phyloP scores from a whole-genome alignment of 2,329 filamentous ascomycete species.

The Pseudopithomyces chartarum region DNA sequence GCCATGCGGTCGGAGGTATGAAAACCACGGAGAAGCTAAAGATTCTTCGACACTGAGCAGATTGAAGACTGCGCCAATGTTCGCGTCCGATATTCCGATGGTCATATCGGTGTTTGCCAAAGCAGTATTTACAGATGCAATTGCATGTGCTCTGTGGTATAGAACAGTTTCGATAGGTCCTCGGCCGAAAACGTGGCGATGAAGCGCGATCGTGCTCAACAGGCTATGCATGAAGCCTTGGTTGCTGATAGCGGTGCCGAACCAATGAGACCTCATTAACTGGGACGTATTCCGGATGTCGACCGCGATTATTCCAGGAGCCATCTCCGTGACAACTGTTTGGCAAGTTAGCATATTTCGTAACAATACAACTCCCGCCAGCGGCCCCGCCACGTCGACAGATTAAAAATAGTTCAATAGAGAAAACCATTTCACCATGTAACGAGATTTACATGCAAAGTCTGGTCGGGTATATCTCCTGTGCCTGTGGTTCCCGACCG shows the following conservation, averaged over 20 bases:
- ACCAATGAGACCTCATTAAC: conserved; percentile 44
- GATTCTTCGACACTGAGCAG: conserved; percentile 43
- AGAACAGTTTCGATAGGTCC: conserved; percentile 37
- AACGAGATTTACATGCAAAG: neutral
- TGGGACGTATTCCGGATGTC: conserved; percentile 41
- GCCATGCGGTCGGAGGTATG: conserved; percentile 23
- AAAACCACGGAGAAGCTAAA: conserved; percentile 29
- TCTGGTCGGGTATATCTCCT: neutral
- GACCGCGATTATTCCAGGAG: conserved; percentile 43
- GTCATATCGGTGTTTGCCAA: conserved; percentile 32
- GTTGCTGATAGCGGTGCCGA: conserved; percentile 41
- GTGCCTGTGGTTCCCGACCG: neutral
- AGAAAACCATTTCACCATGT: too few species aligned
- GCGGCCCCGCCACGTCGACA: neutral
- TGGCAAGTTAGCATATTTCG: conserved; percentile 21
- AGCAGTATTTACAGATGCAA: conserved; percentile 39
- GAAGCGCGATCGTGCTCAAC: conserved; percentile 41
- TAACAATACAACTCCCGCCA: neutral
- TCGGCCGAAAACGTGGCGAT: conserved; percentile 39
- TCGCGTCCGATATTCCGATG: conserved; percentile 40
- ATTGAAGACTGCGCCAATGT: conserved; percentile 46
- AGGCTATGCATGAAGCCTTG: conserved; percentile 47
- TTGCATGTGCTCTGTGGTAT: conserved; percentile 40
- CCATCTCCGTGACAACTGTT: conserved; percentile 42
- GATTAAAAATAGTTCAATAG: too few species aligned